These are phyloP conservation scores for Stagonosporopsis vannaccii DNA, from an alignment of 2,329 filamentous ascomycete genomes.

Conservation along the genomic window DNA sequence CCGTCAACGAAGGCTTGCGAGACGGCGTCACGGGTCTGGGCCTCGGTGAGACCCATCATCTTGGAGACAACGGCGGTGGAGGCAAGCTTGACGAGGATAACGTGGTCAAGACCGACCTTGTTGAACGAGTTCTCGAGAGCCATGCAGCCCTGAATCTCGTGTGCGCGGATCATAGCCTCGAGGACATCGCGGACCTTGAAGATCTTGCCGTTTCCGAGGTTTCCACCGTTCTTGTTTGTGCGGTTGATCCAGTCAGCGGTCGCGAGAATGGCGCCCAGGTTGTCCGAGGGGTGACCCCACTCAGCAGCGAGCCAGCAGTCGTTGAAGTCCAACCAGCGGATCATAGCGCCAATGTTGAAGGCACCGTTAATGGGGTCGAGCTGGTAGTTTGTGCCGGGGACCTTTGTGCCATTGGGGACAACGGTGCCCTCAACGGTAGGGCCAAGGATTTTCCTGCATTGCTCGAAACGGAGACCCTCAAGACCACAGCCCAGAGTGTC, in stretches of 20 bases:
- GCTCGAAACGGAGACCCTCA: constrained; percentile 92
- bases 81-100: constrained; percentile 97
- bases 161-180: constrained; percentile 98
- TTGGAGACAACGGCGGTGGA: constrained; percentile 93
- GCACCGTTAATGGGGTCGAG: constrained; percentile 94
- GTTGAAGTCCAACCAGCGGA: constrained; percentile 99
- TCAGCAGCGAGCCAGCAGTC: constrained; percentile 99
- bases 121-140: constrained; percentile 98
- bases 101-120: constrained; percentile 97
- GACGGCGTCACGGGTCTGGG: constrained; percentile 92
- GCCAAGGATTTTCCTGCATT: constrained; percentile 93
- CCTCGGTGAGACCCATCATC: constrained; percentile 88
- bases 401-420: constrained; percentile 89
- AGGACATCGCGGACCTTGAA: constrained; percentile 90
- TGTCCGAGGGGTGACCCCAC: constrained; percentile 99
- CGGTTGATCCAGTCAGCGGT: constrained; percentile 98
- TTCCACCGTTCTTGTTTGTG: constrained; percentile 86
- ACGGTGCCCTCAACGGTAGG: constrained; percentile 88
- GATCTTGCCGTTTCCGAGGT: constrained; percentile 74
- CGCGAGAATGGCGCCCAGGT: constrained; percentile 93
- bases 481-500: constrained; percentile 97
- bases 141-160: constrained; percentile 97
- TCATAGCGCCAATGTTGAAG: constrained; percentile 99
- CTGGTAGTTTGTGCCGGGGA: constrained; percentile 91
- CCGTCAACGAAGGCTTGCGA: constrained; percentile 98